phyloP scores from a whole-genome alignment of 2,329 filamentous ascomycete species.

The Colletotrichum shisoi region DNA sequence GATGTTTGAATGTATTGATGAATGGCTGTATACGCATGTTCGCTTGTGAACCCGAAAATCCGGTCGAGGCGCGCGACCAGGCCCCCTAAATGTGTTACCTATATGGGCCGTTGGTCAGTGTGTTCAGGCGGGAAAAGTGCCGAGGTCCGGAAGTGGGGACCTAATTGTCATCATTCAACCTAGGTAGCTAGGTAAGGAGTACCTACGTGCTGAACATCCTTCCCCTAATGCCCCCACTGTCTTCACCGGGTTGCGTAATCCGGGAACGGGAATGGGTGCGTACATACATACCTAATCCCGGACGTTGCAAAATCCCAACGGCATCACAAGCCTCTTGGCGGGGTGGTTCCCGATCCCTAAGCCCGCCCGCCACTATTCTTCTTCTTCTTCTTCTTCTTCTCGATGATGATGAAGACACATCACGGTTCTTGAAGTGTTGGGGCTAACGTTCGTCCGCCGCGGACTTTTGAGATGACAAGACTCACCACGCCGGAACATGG shows the following conservation, averaged over 20 bases:
- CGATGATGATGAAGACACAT: neutral
- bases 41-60: slow-evolving; percentile 7
- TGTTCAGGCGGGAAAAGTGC: slow-evolving; percentile 22
- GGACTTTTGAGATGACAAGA: neutral
- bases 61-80: slow-evolving; percentile 9
- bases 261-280: slow-evolving; percentile 12
- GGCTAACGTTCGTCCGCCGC: neutral
- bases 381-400: too few species aligned
- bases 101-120: neutral
- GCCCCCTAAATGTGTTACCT: slow-evolving; percentile 29
- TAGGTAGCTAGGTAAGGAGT: neutral
- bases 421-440: neutral
- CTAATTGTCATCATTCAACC: slow-evolving; percentile 9
- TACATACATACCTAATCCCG: neutral
- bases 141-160: slow-evolving; percentile 35
- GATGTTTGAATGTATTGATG: too few species aligned
- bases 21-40: neutral
- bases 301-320: slow-evolving; percentile 12
- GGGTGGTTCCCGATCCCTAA: neutral
- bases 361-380: neutral
- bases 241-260: slow-evolving; percentile 9
- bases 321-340: slow-evolving; percentile 35
- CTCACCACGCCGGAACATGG: neutral
- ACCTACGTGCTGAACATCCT: neutral
- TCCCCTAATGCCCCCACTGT: neutral